Evolutionary conservation across 768 basidiomycete genomes (phyloP).

Genomic region (Holtermannia corniformis): DNA sequence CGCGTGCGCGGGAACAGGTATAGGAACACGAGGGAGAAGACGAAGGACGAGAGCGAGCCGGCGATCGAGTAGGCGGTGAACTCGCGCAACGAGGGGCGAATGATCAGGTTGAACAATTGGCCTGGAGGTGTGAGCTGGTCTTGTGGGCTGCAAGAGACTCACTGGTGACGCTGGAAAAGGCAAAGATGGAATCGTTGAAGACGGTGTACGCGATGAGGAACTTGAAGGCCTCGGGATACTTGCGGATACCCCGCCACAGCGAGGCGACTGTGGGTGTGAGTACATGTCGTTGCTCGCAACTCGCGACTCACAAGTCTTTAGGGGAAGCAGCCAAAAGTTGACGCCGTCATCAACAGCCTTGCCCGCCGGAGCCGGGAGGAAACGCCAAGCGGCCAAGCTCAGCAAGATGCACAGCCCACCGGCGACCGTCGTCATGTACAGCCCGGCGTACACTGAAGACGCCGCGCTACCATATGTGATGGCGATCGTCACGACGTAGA

Average conservation of each 20-base stretch:
- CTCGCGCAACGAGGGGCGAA: slow-evolving; percentile 1
- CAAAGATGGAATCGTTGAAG: slow-evolving; percentile 7
- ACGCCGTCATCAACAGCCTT: neutral
- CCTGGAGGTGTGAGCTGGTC: neutral
- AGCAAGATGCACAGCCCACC: slow-evolving; percentile 4
- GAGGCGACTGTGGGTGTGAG: neutral
- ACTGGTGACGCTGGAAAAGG: slow-evolving; percentile 2
- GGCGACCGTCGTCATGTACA: slow-evolving; percentile 7
- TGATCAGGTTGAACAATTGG: slow-evolving; percentile 2
- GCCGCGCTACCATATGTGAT: slow-evolving; percentile 1
- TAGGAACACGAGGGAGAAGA: neutral
- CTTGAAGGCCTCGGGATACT: slow-evolving; percentile 9
- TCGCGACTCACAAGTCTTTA: neutral
- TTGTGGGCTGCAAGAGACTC: neutral
- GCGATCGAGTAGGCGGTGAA: slow-evolving; percentile 1
- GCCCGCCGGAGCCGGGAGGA: neutral
- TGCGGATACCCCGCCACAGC: slow-evolving; percentile 1
- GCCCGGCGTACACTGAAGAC: slow-evolving; percentile 3
- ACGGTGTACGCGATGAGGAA: slow-evolving; percentile 3
- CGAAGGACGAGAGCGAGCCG: neutral
- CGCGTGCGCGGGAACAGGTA: neutral
- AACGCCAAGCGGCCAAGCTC: slow-evolving; percentile 1
- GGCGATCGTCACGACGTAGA: slow-evolving; percentile 4
- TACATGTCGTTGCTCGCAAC: no score
- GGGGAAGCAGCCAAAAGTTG: neutral